phyloP scores from a whole-genome alignment of 2,329 filamentous ascomycete genomes.

The Colletotrichum musae region DNA sequence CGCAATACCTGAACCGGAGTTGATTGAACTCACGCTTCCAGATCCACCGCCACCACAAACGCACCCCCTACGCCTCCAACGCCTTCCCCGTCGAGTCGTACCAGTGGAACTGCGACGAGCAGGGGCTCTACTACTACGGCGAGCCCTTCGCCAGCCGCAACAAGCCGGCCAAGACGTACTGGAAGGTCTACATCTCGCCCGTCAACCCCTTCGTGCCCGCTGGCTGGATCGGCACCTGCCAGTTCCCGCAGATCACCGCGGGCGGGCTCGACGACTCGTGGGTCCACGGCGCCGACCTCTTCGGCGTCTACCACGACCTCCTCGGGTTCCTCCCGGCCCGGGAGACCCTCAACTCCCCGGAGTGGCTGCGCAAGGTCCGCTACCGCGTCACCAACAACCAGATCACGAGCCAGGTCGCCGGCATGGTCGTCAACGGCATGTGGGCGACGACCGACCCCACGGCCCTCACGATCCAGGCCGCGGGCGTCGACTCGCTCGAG shows the following conservation, averaged over 20 bases:
- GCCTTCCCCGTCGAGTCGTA: conserved; percentile 82
- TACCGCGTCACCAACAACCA: conserved; percentile 87
- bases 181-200: conserved; percentile 72
- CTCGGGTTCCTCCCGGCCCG: conserved; percentile 75
- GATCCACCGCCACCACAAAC: conserved; percentile 88
- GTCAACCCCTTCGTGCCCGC: conserved; percentile 76
- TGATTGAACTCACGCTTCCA: conserved; percentile 46
- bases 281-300: conserved; percentile 83
- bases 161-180: conserved; percentile 70
- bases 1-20: background rate
- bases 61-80: conserved; percentile 85
- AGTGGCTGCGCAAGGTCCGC: conserved; percentile 62
- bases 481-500: conserved; percentile 79
- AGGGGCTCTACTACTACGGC: conserved; percentile 79
- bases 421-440: conserved; percentile 82
- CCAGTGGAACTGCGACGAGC: conserved; percentile 80
- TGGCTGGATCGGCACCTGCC: conserved; percentile 81
- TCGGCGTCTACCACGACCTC: conserved; percentile 80
- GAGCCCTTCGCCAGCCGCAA: conserved; percentile 66
- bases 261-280: conserved; percentile 81
- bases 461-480: conserved; percentile 61
- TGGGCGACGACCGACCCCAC: conserved; percentile 61
- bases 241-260: conserved; percentile 85
- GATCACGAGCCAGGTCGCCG: conserved; percentile 85
- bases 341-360: conserved; percentile 47